A percentile compares a stretch with the other conserved stretches of the same genome.
These are phyloP conservation scores for Clarireedia paspali DNA, from an alignment of 2,329 filamentous ascomycete species.

Conservation along the genomic window DNA sequence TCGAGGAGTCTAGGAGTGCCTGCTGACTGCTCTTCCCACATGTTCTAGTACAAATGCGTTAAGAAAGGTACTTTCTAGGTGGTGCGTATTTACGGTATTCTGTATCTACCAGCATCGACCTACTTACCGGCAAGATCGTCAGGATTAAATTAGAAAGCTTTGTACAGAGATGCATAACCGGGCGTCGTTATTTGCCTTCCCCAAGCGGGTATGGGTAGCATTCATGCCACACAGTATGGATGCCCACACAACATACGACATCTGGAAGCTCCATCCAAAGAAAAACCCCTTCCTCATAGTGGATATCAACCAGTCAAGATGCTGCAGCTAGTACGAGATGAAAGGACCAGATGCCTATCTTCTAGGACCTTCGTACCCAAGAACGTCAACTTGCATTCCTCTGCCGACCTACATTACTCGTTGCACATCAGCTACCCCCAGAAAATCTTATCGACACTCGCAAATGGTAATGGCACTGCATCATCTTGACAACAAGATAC, in stretches of 20 bases:
- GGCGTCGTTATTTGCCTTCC: background rate
- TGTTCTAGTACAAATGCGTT: background rate
- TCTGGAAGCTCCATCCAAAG: background rate
- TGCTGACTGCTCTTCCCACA: conserved; percentile 3
- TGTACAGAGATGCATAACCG: background rate
- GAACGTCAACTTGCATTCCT: background rate
- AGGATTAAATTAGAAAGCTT: background rate
- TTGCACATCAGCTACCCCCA: background rate
- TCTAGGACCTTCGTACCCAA: background rate
- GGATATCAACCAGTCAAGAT: background rate
- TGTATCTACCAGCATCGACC: background rate
- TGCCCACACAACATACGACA: background rate
- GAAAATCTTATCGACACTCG: background rate
- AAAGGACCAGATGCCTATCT: background rate
- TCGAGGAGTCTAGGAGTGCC: background rate
- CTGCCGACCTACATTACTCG: background rate
- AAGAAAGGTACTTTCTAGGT: background rate
- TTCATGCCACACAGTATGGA: background rate
- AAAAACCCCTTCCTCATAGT: background rate
- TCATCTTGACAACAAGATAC: background rate
- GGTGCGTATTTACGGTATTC: background rate
- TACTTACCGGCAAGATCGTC: background rate
- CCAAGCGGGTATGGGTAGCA: background rate
- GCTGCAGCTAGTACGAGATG: background rate
- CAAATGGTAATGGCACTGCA: too few species aligned